Evolutionary conservation across 371 early-diverging fungal species (phyloP).

Genomic region (Saksenaea vasiformis): DNA sequence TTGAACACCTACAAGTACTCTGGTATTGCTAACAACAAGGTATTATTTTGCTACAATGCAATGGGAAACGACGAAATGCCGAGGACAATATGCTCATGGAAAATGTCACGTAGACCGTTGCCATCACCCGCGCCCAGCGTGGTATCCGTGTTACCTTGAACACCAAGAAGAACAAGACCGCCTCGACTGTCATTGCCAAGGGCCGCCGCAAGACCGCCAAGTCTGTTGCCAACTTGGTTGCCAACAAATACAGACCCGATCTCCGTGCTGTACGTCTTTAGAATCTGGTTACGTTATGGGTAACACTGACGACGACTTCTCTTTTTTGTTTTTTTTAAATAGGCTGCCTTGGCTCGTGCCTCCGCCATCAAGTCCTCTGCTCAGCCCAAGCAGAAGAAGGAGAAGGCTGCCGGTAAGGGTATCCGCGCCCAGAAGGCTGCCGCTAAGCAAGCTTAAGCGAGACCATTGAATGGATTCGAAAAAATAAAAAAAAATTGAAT

Average conservation of each 20-base stretch:
- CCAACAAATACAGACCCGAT: conserved; percentile 78
- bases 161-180: conserved; percentile 56
- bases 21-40: conserved; percentile 80
- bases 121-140: conserved; percentile 61
- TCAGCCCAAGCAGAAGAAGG: conserved; percentile 1
- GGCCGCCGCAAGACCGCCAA: conserved; percentile 71
- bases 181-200: conserved; percentile 62
- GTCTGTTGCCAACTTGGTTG: conserved; percentile 71
- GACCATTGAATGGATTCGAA: background rate
- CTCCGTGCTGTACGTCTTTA: conserved; percentile 64
- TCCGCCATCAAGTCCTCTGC: conserved; percentile 3
- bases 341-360: conserved; percentile 3
- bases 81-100: background rate
- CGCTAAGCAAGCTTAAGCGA: background rate
- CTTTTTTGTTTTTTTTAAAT: too few species aligned
- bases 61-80: background rate
- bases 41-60: conserved; percentile 24
- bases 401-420: background rate
- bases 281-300: background rate
- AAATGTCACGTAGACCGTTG: conserved; percentile 56
- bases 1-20: conserved; percentile 87
- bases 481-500: background rate
- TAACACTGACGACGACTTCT: too few species aligned
- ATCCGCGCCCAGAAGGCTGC: conserved; percentile 4
- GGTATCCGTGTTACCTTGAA: conserved; percentile 64